Evolutionary conservation across 2,329 filamentous ascomycete species (phyloP).

Genomic region (Scytalidium sp.): DNA sequence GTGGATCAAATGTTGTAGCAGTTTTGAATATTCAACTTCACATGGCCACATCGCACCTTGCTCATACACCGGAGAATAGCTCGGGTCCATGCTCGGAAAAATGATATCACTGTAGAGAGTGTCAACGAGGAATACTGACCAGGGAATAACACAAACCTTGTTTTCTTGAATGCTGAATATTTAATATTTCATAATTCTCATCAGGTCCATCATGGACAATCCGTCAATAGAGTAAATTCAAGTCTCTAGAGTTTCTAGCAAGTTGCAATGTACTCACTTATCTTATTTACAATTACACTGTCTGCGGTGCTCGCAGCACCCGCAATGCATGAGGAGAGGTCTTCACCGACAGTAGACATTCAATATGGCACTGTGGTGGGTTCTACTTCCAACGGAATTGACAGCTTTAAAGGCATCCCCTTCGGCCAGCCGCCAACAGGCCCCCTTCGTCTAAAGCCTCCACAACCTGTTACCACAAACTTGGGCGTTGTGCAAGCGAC

Average conservation of each 20-base stretch:
- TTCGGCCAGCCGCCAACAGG: conserved; percentile 67
- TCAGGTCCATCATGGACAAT: neutral
- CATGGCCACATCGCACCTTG: no score
- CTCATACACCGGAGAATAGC: neutral
- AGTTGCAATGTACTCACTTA: conserved; percentile 4
- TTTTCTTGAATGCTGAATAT: neutral
- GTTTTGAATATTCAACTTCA: no score
- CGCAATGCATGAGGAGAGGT: conserved; percentile 1
- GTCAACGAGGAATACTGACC: neutral
- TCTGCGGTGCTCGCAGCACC: conserved; percentile 4
- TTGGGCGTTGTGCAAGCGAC: conserved; percentile 40
- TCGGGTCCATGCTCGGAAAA: neutral
- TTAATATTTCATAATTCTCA: neutral
- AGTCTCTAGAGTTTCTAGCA: neutral
- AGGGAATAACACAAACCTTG: neutral
- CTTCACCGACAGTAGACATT: conserved; percentile 6
- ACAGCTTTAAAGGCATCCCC: conserved; percentile 66
- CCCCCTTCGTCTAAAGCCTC: conserved; percentile 62
- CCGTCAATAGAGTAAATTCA: neutral
- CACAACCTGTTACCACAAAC: conserved; percentile 57
- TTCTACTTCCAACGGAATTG: conserved; percentile 3
- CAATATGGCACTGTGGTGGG: conserved; percentile 7
- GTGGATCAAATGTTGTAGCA: no score
- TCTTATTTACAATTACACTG: conserved; percentile 1
- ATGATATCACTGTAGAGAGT: neutral